phyloP scores from a whole-genome alignment of 192 early-diverging fungal genomes.

The Mortierella claussenii region DNA sequence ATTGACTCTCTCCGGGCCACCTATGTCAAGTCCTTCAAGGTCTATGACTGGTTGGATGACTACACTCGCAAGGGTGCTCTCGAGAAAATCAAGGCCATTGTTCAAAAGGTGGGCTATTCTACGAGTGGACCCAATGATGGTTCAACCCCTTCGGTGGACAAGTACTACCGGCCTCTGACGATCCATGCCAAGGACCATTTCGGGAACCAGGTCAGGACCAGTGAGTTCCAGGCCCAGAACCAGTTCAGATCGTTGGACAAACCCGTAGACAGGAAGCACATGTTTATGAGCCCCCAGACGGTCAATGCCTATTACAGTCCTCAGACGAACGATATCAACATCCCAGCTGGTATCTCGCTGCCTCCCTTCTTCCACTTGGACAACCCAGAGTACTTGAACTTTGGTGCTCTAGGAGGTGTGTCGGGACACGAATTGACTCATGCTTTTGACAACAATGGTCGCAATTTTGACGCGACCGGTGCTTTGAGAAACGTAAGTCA shows the following conservation, averaged over 20 bases:
- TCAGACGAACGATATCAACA: conserved; percentile 25
- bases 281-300: conserved; percentile 60
- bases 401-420: conserved; percentile 70
- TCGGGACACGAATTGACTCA: conserved; percentile 77
- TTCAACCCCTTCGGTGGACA: conserved; percentile 53
- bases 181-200: conserved; percentile 53
- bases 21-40: conserved; percentile 52
- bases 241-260: conserved; percentile 44
- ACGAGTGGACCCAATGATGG: conserved; percentile 44
- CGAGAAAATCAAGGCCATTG: conserved; percentile 57
- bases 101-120: conserved; percentile 61
- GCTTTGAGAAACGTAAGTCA: conserved; percentile 11
- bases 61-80: conserved; percentile 52
- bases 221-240: conserved; percentile 11
- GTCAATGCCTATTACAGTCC: conserved; percentile 68
- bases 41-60: conserved; percentile 59
- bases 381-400: conserved; percentile 70
- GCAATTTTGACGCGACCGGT: conserved; percentile 54
- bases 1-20: conserved; percentile 49
- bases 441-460: conserved; percentile 65
- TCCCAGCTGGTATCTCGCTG: conserved; percentile 66
- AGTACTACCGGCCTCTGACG: conserved; percentile 48
- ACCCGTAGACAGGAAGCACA: conserved; percentile 37
- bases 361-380: conserved; percentile 65
- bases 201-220: conserved; percentile 46